phyloP scores from a whole-genome alignment of 352 stramenopile species.

The Phytophthora capsici region DNA sequence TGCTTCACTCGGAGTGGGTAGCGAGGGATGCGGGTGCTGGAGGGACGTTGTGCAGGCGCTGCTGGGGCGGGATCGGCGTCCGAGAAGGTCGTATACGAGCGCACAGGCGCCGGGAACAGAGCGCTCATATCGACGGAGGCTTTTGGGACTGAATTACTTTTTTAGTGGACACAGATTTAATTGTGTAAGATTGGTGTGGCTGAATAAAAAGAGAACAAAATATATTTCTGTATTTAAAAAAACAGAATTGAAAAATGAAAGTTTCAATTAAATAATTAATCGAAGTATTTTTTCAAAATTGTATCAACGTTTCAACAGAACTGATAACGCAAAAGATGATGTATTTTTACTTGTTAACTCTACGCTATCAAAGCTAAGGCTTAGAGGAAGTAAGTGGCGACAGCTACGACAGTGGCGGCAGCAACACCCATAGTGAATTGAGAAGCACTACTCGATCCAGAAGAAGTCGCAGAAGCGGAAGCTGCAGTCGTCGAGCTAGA shows the following conservation, averaged over 20 bases:
- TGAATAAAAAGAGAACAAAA: no score
- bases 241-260: no score
- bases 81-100: conserved; percentile 67
- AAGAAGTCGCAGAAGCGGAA: conserved; percentile 17
- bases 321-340: no score
- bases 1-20: conserved; percentile 65
- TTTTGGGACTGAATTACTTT: not conserved
- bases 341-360: no score
- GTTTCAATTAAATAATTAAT: no score
- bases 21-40: conserved; percentile 31
- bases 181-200: conserved; percentile 4
- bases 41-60: not conserved
- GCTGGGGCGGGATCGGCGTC: conserved; percentile 44
- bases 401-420: conserved; percentile 12
- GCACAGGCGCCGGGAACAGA: conserved; percentile 78
- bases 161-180: not conserved
- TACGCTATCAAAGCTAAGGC: not conserved
- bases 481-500: conserved; percentile 3
- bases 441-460: conserved; percentile 24
- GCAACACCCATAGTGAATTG: conserved; percentile 24
- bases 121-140: conserved; percentile 54
- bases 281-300: no score
- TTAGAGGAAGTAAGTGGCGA: conserved; percentile 37
- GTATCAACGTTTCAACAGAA: no score
- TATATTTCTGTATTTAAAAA: no score